Evolutionary conservation across 768 basidiomycete species (phyloP).

Genomic region (Boletus subparvulus): DNA sequence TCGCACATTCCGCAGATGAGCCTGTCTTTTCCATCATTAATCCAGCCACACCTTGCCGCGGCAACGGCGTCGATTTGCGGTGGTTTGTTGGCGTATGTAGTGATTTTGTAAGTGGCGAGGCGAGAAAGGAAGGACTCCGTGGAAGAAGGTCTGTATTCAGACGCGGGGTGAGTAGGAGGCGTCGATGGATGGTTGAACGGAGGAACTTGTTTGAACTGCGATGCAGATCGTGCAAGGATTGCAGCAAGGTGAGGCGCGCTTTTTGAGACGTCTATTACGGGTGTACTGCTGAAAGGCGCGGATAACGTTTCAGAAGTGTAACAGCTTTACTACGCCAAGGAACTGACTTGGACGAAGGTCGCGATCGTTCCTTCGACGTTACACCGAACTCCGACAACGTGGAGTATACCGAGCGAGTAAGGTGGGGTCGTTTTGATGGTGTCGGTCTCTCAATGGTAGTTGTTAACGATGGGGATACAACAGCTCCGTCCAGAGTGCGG

Average conservation of each 20-base stretch:
- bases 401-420: slow-evolving; percentile 67
- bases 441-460: slow-evolving; percentile 31
- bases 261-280: slow-evolving; percentile 43
- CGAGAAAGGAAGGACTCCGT: slow-evolving; percentile 69
- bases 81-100: slow-evolving; percentile 81
- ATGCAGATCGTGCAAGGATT: slow-evolving; percentile 65
- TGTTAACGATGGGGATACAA: slow-evolving; percentile 38
- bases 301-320: slow-evolving; percentile 1
- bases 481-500: slow-evolving; percentile 64
- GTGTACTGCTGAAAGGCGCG: slow-evolving; percentile 1
- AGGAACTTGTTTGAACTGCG: slow-evolving; percentile 49
- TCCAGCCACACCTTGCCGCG: slow-evolving; percentile 81
- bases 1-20: slow-evolving; percentile 71
- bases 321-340: background rate
- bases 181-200: slow-evolving; percentile 43
- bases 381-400: slow-evolving; percentile 79
- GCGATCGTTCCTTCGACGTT: slow-evolving; percentile 46
- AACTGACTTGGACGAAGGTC: slow-evolving; percentile 29
- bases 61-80: slow-evolving; percentile 72
- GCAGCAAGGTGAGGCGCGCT: slow-evolving; percentile 69
- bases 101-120: slow-evolving; percentile 72
- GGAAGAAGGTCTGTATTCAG: slow-evolving; percentile 80
- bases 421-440: slow-evolving; percentile 53
- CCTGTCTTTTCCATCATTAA: slow-evolving; percentile 79
- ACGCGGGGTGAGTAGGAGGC: slow-evolving; percentile 29